These are phyloP conservation scores for Chrysanthemum lavandulifolium DNA, from an alignment of 129 eudicot species.

Conservation along the genomic window DNA sequence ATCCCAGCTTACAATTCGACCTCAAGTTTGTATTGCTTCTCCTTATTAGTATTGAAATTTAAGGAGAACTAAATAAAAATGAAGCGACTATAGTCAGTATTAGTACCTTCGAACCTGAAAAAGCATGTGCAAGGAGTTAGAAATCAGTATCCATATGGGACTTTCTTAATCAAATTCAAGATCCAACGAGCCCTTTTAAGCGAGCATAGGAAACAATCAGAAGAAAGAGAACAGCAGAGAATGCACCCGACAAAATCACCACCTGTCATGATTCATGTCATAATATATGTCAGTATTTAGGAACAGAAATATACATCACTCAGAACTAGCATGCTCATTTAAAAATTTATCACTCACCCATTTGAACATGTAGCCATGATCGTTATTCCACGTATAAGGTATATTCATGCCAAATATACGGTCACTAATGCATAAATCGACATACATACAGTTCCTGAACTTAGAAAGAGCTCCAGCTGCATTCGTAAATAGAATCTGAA, in stretches of 20 bases:
- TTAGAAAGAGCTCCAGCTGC: slow-evolving; percentile 90
- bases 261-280: slow-evolving; percentile 47
- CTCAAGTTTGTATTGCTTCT: slow-evolving; percentile 34
- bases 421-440: slow-evolving; percentile 72
- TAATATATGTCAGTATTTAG: not conserved
- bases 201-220: slow-evolving; percentile 75
- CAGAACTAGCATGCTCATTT: not conserved
- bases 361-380: slow-evolving; percentile 79
- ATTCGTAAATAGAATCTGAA: slow-evolving; percentile 4
- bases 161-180: slow-evolving; percentile 38
- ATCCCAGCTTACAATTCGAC: slow-evolving; percentile 25
- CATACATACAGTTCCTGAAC: slow-evolving; percentile 75
- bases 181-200: slow-evolving; percentile 81
- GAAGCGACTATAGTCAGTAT: slow-evolving; percentile 20
- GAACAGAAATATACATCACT: not conserved
- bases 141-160: slow-evolving; percentile 13
- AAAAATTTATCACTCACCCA: slow-evolving; percentile 54
- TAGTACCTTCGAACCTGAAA: slow-evolving; percentile 20
- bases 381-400: slow-evolving; percentile 69
- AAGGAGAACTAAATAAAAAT: slow-evolving; percentile 16
- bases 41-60: slow-evolving; percentile 13
- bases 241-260: slow-evolving; percentile 47
- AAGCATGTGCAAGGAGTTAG: slow-evolving; percentile 24
- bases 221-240: slow-evolving; percentile 45
- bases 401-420: slow-evolving; percentile 92